A percentile compares a stretch with the other conserved stretches of the same genome.
Conservation (phyloP, 768 basidiomycete genomes). For the Termitomyces sp. region DNA sequence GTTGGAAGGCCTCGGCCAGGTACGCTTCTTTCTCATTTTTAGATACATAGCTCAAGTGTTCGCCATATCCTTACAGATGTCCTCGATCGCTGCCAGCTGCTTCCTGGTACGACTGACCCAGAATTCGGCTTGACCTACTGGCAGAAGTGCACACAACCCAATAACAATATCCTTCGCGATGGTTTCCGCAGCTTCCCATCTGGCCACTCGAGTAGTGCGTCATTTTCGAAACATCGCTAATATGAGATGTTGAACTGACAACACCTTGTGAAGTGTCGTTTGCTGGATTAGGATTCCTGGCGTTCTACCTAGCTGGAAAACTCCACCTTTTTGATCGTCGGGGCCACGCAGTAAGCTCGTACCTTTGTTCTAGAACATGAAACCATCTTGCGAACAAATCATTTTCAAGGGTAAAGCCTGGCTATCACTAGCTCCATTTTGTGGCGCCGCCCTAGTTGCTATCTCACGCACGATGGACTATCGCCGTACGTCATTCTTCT, state of each 20-base stretch:
- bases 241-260: not conserved
- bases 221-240: not conserved
- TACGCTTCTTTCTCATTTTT: conserved; percentile 17
- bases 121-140: conserved; percentile 69
- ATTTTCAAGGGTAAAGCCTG: conserved; percentile 66
- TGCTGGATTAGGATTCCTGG: conserved; percentile 85
- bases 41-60: not conserved
- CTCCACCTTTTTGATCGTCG: conserved; percentile 82
- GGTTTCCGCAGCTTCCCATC: conserved; percentile 93
- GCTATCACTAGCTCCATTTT: conserved; percentile 72
- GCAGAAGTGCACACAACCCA: conserved; percentile 73
- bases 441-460: conserved; percentile 73
- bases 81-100: conserved; percentile 68
- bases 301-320: conserved; percentile 89
- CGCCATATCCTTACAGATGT: conserved; percentile 37
- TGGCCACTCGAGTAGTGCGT: conserved; percentile 83
- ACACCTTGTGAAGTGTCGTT: conserved; percentile 63
- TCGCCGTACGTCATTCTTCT: conserved; percentile 52
- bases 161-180: conserved; percentile 55
- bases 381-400: conserved; percentile 10
- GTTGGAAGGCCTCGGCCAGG: conserved; percentile 91
- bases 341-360: conserved; percentile 58
- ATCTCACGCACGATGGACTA: conserved; percentile 91
- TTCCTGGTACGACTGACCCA: conserved; percentile 56
- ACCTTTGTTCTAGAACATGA: not conserved